Percentiles rank a stretch among this genome's conserved stretches.
phyloP scores from a whole-genome alignment of 2,329 filamentous ascomycete genomes.

The Paecilomyces sp. region DNA sequence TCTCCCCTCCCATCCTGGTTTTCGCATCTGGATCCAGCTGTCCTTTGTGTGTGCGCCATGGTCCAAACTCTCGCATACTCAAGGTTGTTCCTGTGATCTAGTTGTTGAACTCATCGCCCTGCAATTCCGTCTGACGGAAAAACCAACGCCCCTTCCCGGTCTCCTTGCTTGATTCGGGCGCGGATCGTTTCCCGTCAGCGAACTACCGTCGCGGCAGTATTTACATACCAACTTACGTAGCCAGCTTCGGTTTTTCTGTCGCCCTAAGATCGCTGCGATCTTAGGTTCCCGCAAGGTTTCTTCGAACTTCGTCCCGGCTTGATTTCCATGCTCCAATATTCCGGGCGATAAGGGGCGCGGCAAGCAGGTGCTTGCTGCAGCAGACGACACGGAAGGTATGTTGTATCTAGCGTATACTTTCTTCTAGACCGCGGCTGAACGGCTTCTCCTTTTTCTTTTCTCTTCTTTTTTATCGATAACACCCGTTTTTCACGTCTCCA shows the following conservation, averaged over 20 bases:
- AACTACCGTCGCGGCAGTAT: not conserved
- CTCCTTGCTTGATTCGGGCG: not conserved
- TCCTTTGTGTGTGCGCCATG: slow-evolving; percentile 25
- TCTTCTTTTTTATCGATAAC: not conserved
- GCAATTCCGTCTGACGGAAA: not conserved
- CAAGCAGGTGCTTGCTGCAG: slow-evolving; percentile 43
- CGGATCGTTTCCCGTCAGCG: slow-evolving; percentile 3
- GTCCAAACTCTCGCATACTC: slow-evolving; percentile 19
- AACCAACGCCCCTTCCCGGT: slow-evolving; percentile 10
- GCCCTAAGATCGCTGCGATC: not conserved
- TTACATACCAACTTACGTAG: not conserved
- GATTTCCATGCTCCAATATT: slow-evolving; percentile 42
- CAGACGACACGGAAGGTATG: slow-evolving; percentile 41
- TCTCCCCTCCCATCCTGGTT: slow-evolving; percentile 11
- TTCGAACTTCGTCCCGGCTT: slow-evolving; percentile 17
- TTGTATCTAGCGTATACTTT: slow-evolving; percentile 4
- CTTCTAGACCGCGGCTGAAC: not conserved
- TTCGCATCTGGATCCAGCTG: slow-evolving; percentile 3
- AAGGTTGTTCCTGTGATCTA: slow-evolving; percentile 21
- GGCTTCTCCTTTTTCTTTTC: not conserved
- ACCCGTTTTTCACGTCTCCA: not conserved
- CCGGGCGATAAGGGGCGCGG: slow-evolving; percentile 37
- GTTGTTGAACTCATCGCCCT: slow-evolving; percentile 6
- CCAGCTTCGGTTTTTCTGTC: not conserved
- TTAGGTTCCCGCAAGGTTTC: slow-evolving; percentile 14